A percentile compares a stretch with the other conserved stretches of the same genome.
phyloP scores from a whole-genome alignment of 768 basidiomycete species.

The Mycena vitilis region DNA sequence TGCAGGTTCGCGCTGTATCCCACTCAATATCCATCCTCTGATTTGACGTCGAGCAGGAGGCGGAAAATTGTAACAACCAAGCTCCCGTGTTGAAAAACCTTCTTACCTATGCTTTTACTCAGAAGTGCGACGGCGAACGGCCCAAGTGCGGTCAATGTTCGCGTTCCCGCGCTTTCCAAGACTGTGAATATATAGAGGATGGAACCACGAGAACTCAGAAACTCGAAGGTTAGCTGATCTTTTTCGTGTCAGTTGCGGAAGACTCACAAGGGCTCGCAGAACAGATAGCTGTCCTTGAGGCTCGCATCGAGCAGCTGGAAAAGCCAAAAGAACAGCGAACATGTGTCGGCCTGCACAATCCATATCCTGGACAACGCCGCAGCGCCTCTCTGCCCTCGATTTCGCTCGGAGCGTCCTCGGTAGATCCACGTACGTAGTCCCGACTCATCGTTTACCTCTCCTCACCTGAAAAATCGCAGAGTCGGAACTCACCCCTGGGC shows the following conservation, averaged over 20 bases:
- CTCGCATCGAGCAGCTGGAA: slow-evolving; percentile 51
- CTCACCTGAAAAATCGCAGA: neutral
- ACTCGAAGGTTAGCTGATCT: slow-evolving; percentile 21
- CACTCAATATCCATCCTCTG: no score
- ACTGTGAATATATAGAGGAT: slow-evolving; percentile 38
- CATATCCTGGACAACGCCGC: neutral
- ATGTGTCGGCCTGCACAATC: neutral
- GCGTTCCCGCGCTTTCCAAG: slow-evolving; percentile 33
- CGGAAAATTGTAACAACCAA: slow-evolving; percentile 26
- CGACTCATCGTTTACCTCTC: neutral
- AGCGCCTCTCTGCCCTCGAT: neutral
- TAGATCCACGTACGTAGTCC: slow-evolving; percentile 9
- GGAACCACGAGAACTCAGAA: slow-evolving; percentile 31
- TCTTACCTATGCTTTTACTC: neutral
- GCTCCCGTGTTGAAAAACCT: no score
- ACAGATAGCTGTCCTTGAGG: slow-evolving; percentile 50
- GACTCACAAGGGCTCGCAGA: slow-evolving; percentile 35
- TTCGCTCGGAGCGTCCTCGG: neutral
- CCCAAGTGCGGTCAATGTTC: slow-evolving; percentile 34
- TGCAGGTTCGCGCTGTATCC: slow-evolving; percentile 36
- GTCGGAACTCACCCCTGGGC: neutral
- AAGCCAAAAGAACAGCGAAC: slow-evolving; percentile 34
- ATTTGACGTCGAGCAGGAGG: slow-evolving; percentile 8
- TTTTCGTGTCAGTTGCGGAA: neutral
- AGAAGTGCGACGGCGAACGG: slow-evolving; percentile 38